Percentiles rank a stretch among this genome's conserved stretches.
These are phyloP conservation scores for Ceratocystis albifundus DNA, from an alignment of 2,329 filamentous ascomycete genomes.

Conservation along the genomic window DNA sequence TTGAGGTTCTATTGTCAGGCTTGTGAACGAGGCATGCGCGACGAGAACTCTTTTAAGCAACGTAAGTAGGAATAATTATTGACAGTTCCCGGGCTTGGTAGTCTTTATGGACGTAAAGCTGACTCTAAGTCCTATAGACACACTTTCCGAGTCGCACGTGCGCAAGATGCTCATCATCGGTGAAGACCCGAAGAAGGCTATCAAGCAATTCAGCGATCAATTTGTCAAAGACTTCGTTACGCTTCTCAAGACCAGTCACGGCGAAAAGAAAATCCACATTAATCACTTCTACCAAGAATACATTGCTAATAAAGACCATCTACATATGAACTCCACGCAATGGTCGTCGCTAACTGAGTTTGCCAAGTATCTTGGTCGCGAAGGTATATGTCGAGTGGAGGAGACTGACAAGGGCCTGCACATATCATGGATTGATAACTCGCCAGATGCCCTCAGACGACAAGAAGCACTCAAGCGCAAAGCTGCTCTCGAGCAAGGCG, in stretches of 20 bases:
- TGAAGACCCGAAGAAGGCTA: conserved; percentile 72
- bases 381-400: conserved; percentile 81
- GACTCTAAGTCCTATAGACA: conserved; percentile 57
- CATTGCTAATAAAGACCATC: conserved; percentile 74
- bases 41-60: conserved; percentile 25
- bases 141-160: conserved; percentile 72
- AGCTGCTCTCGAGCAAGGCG: conserved; percentile 77
- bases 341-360: conserved; percentile 86
- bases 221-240: conserved; percentile 72
- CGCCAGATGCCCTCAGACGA: conserved; percentile 67
- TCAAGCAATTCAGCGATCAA: conserved; percentile 69
- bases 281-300: conserved; percentile 96
- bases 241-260: conserved; percentile 69
- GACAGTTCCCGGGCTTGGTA: neutral
- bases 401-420: conserved; percentile 78
- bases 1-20: conserved; percentile 85
- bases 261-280: conserved; percentile 76
- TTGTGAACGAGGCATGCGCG: conserved; percentile 43
- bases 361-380: conserved; percentile 70
- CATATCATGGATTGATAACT: conserved; percentile 85
- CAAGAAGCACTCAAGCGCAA: conserved; percentile 72
- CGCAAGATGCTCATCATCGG: conserved; percentile 82
- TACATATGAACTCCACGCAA: conserved; percentile 88
- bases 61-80: conserved; percentile 13
- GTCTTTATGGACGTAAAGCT: neutral